A percentile compares a stretch with the other conserved stretches of the same genome.
Conservation (phyloP, 2,329 filamentous ascomycete species). For the Ilyonectria robusta region DNA sequence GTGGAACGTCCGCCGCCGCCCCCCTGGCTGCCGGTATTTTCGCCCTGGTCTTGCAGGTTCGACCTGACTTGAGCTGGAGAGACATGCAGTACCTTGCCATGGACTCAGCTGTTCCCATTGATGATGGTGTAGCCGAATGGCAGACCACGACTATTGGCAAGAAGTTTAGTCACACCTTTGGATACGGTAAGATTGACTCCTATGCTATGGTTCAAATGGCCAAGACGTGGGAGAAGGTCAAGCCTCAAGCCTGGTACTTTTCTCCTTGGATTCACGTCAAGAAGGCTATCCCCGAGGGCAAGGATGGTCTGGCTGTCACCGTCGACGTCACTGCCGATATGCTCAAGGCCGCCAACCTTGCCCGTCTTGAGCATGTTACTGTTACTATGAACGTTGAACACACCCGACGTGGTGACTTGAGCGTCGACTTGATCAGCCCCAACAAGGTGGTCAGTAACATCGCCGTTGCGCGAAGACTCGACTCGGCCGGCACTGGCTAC, state of each 20-base stretch:
- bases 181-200: slow-evolving; percentile 95
- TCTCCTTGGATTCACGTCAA: slow-evolving; percentile 96
- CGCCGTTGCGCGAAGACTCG: slow-evolving; percentile 79
- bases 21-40: slow-evolving; percentile 94
- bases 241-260: slow-evolving; percentile 95
- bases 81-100: slow-evolving; percentile 94
- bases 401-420: slow-evolving; percentile 88
- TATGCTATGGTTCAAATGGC: slow-evolving; percentile 88
- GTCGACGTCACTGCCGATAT: slow-evolving; percentile 88
- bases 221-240: slow-evolving; percentile 88
- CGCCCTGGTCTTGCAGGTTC: slow-evolving; percentile 86
- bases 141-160: slow-evolving; percentile 85
- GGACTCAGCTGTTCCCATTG: slow-evolving; percentile 85
- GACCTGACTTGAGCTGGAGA: slow-evolving; percentile 91
- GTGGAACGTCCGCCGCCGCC: slow-evolving; percentile 95
- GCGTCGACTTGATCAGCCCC: slow-evolving; percentile 91
- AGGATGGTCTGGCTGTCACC: slow-evolving; percentile 81
- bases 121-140: slow-evolving; percentile 80
- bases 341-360: slow-evolving; percentile 86
- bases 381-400: slow-evolving; percentile 98
- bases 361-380: slow-evolving; percentile 92
- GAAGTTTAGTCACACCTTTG: slow-evolving; percentile 94
- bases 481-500: slow-evolving; percentile 80
- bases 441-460: slow-evolving; percentile 86
- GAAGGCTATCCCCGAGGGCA: slow-evolving; percentile 86